Conservation (phyloP, 139 green algal genomes). For the Chlamydomonas schloesseri region DNA sequence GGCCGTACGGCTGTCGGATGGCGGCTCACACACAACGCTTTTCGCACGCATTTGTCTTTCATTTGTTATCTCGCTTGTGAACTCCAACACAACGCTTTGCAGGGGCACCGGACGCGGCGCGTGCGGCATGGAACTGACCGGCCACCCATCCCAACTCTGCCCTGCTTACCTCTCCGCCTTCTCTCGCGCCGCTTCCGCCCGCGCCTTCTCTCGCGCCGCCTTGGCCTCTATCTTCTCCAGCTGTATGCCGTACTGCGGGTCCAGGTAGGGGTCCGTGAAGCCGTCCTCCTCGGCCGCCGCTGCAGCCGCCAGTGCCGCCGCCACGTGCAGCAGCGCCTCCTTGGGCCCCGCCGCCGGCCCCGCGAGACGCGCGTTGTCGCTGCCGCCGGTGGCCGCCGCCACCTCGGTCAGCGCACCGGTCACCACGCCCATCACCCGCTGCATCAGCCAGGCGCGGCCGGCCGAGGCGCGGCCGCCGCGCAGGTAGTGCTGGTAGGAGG, state of each 20-base stretch:
- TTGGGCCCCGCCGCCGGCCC: background rate
- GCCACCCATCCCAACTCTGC: too few species aligned
- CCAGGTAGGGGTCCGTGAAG: conserved; percentile 48
- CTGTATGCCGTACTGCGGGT: conserved; percentile 42
- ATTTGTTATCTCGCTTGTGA: too few species aligned
- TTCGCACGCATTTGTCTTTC: too few species aligned
- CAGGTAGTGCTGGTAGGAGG: background rate
- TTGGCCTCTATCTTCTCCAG: conserved; percentile 59
- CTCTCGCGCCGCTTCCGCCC: conserved; percentile 42
- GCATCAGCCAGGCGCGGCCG: conserved; percentile 26
- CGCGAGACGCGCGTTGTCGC: background rate
- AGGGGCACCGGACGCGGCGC: too few species aligned
- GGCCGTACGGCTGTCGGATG: too few species aligned
- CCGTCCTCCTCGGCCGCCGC: conserved; percentile 21
- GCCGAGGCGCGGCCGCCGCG: background rate
- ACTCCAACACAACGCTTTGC: too few species aligned
- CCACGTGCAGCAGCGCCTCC: conserved; percentile 22
- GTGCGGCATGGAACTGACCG: too few species aligned
- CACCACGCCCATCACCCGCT: conserved; percentile 41
- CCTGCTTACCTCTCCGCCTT: conserved; percentile 42
- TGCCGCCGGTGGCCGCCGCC: background rate
- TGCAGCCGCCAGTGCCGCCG: conserved; percentile 32
- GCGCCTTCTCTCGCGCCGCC: conserved; percentile 39
- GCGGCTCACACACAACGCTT: too few species aligned
- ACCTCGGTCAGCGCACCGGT: conserved; percentile 44